Percentiles rank a stretch among this genome's conserved stretches.
Conservation (phyloP, 2,329 filamentous ascomycete species). For the Cylindrodendrum hubeiense region DNA sequence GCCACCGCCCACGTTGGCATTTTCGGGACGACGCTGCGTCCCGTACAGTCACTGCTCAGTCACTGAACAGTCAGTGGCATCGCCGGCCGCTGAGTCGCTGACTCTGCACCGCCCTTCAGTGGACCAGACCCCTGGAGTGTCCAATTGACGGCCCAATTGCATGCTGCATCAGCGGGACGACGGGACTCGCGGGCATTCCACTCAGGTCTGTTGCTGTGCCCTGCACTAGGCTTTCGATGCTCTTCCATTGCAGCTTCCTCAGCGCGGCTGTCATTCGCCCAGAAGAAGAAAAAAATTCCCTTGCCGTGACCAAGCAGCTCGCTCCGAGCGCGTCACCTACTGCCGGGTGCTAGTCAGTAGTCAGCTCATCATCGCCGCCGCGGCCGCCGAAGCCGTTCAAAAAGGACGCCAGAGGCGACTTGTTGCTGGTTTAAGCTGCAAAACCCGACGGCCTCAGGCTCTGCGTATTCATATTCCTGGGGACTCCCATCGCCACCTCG, state of each 20-base stretch:
- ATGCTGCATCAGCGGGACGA: constrained; percentile 29
- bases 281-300: constrained; percentile 14
- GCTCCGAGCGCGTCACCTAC: constrained; percentile 32
- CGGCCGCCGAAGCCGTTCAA: constrained; percentile 35
- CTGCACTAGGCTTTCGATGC: constrained; percentile 38
- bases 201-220: constrained; percentile 1
- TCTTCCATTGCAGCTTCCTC: constrained; percentile 39
- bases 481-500: constrained; percentile 13
- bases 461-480: constrained; percentile 7
- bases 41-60: constrained; percentile 20
- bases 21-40: constrained; percentile 10
- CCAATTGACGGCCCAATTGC: constrained; percentile 16
- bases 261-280: constrained; percentile 37
- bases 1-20: constrained; percentile 34
- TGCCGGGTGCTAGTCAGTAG: constrained; percentile 30
- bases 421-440: constrained; percentile 11
- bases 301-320: constrained; percentile 42
- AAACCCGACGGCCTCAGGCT: constrained; percentile 20
- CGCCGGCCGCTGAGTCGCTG: constrained; percentile 18
- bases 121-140: constrained; percentile 24
- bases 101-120: constrained; percentile 35
- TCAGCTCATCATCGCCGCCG: constrained; percentile 44
- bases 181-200: constrained; percentile 29
- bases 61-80: constrained; percentile 22
- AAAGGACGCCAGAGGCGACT: constrained; percentile 38